phyloP scores from a whole-genome alignment of 1,284 basidiomycete genomes.

The Pseudozyma thailandica region DNA sequence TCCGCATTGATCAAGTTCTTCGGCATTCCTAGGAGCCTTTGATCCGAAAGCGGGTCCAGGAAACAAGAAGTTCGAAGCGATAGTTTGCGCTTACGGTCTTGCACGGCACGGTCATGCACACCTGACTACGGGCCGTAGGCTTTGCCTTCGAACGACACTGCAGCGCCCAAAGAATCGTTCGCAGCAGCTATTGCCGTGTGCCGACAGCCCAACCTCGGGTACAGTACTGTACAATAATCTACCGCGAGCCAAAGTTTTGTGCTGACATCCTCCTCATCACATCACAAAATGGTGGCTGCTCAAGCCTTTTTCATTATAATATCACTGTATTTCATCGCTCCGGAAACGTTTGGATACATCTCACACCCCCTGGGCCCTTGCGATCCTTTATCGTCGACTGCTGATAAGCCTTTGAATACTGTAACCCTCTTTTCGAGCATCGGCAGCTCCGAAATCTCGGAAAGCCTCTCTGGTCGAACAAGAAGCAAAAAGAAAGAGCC shows the following conservation, averaged over 20 bases:
- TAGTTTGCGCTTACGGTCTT: not conserved
- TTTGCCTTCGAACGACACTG: not conserved
- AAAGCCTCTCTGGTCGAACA: too few species aligned
- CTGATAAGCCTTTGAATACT: too few species aligned
- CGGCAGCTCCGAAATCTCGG: too few species aligned
- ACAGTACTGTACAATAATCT: too few species aligned
- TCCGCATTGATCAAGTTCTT: not conserved
- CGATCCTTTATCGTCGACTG: too few species aligned
- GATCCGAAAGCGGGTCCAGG: not conserved
- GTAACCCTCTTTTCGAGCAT: too few species aligned
- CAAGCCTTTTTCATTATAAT: too few species aligned
- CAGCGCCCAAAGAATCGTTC: not conserved
- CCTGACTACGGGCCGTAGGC: not conserved
- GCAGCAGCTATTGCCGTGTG: not conserved
- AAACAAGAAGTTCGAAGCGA: not conserved
- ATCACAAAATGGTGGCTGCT: too few species aligned
- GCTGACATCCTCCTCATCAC: constrained; percentile 12
- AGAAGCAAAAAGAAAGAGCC: too few species aligned
- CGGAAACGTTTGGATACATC: not conserved
- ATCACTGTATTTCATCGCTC: too few species aligned
- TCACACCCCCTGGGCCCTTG: not conserved
- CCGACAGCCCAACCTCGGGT: not conserved
- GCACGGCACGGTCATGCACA: not conserved
- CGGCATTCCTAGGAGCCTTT: not conserved
- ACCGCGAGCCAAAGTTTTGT: constrained; percentile 1